Conservation (phyloP, 1,139 yeast species). For the Diutina siamensis region DNA sequence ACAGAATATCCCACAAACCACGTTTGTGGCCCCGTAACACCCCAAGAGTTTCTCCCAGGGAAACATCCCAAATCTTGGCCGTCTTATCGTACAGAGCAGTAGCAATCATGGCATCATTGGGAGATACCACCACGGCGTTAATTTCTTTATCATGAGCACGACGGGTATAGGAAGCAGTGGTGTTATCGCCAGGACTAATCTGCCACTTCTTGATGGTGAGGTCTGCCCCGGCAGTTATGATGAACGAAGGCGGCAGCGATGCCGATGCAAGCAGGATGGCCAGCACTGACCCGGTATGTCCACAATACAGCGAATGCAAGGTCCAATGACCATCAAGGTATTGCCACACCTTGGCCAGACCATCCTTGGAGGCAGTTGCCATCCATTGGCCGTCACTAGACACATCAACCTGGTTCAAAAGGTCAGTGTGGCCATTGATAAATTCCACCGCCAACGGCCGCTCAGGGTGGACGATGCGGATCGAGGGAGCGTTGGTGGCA, state of each 20-base stretch:
- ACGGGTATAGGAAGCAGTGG: conserved; percentile 70
- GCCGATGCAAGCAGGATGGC: conserved; percentile 40
- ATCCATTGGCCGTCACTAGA: conserved; percentile 78
- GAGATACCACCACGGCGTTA: conserved; percentile 76
- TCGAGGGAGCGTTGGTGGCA: conserved; percentile 92
- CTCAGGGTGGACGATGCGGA: conserved; percentile 54
- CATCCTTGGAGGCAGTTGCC: conserved; percentile 89
- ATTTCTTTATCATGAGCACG: conserved; percentile 96
- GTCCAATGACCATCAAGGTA: conserved; percentile 32
- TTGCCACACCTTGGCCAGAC: conserved; percentile 75
- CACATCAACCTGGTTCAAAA: conserved; percentile 70
- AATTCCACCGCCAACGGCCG: conserved; percentile 52
- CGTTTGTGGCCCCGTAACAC: conserved; percentile 82
- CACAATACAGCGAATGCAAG: conserved; percentile 53
- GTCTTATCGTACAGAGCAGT: conserved; percentile 95
- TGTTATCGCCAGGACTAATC: conserved; percentile 40
- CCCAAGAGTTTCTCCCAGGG: conserved; percentile 75
- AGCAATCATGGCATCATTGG: conserved; percentile 79
- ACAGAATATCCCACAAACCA: conserved; percentile 87
- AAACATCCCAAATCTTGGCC: conserved; percentile 79
- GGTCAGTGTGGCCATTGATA: conserved; percentile 74
- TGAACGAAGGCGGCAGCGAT: conserved; percentile 17
- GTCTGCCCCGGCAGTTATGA: conserved; percentile 82
- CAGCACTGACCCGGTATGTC: conserved; percentile 82
- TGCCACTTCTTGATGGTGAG: conserved; percentile 87